These are phyloP conservation scores for Eucalyptus rudis DNA, from an alignment of 345 rosid species.

Conservation along the genomic window DNA sequence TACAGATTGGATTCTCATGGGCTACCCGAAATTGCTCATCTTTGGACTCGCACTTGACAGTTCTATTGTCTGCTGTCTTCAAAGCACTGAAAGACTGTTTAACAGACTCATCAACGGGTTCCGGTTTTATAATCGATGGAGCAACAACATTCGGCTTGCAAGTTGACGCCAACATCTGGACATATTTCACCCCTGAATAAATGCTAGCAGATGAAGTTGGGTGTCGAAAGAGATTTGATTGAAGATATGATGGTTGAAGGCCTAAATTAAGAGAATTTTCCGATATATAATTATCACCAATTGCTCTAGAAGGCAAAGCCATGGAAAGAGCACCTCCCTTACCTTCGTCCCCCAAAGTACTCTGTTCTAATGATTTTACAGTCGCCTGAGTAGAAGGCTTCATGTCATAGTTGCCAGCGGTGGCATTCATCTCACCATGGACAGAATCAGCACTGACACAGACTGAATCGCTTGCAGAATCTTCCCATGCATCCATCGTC, in stretches of 20 bases:
- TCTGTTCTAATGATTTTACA: constrained; percentile 4
- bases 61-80: not conserved
- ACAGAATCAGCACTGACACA: constrained; percentile 6
- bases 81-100: constrained; percentile 2
- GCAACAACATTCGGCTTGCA: constrained; percentile 5
- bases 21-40: constrained; percentile 11
- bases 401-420: constrained; percentile 1
- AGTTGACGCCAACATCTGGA: not conserved
- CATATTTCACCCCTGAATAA: constrained; percentile 1
- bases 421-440: not conserved
- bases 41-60: constrained; percentile 32
- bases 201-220: constrained; percentile 10
- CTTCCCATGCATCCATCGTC: constrained; percentile 84
- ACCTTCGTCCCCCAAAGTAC: constrained; percentile 1
- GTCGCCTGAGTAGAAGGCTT: constrained; percentile 7
- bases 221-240: constrained; percentile 1
- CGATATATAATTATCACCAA: not conserved
- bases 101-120: constrained; percentile 36
- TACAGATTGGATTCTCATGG: not conserved
- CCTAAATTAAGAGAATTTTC: constrained; percentile 43
- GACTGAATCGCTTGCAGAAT: constrained; percentile 12
- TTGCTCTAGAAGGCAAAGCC: constrained; percentile 2
- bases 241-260: constrained; percentile 20
- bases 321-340: not conserved
- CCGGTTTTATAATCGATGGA: constrained; percentile 36